A percentile compares a stretch with the other conserved stretches of the same genome.
These are phyloP conservation scores for Phytophthora macrochlamydospora DNA, from an alignment of 352 stramenopile species.

Conservation along the genomic window DNA sequence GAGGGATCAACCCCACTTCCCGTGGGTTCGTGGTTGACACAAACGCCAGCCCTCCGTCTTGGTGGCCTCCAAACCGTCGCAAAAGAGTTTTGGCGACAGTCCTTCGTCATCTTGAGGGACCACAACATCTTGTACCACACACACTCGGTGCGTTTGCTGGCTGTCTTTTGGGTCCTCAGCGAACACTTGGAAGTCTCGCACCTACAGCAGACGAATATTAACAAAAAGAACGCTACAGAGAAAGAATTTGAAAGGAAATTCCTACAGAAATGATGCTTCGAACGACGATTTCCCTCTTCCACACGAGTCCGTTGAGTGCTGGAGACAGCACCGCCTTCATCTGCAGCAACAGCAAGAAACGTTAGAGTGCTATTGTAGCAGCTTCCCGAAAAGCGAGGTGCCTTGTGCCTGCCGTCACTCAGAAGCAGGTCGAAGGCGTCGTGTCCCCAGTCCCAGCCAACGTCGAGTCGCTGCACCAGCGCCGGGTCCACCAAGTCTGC, in stretches of 20 bases:
- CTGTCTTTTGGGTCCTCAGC: conserved; percentile 12
- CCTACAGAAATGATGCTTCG: conserved; percentile 44
- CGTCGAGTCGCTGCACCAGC: conserved; percentile 39
- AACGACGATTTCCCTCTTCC: conserved; percentile 32
- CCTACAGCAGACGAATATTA: conserved; percentile 15
- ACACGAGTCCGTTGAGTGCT: conserved; percentile 45
- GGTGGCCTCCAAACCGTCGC: not conserved
- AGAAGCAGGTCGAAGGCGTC: conserved; percentile 71
- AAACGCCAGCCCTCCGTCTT: conserved; percentile 35
- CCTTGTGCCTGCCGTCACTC: conserved; percentile 61
- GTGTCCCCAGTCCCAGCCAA: conserved; percentile 15
- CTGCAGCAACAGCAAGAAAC: conserved; percentile 9
- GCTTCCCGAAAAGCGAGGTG: not conserved
- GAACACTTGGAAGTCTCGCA: conserved; percentile 39
- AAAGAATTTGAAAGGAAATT: not conserved
- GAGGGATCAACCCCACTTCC: conserved; percentile 51
- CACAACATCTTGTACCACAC: conserved; percentile 26
- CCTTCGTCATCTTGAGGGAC: conserved; percentile 6
- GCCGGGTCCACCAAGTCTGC: conserved; percentile 60
- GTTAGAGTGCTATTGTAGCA: not conserved
- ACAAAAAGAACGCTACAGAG: not conserved
- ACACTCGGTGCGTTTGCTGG: conserved; percentile 12
- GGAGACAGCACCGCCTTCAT: conserved; percentile 56
- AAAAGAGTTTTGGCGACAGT: conserved; percentile 24
- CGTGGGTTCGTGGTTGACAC: conserved; percentile 37